These are phyloP conservation scores for Calcarisporium arbuscula DNA, from an alignment of 2,329 filamentous ascomycete genomes.

Conservation along the genomic window DNA sequence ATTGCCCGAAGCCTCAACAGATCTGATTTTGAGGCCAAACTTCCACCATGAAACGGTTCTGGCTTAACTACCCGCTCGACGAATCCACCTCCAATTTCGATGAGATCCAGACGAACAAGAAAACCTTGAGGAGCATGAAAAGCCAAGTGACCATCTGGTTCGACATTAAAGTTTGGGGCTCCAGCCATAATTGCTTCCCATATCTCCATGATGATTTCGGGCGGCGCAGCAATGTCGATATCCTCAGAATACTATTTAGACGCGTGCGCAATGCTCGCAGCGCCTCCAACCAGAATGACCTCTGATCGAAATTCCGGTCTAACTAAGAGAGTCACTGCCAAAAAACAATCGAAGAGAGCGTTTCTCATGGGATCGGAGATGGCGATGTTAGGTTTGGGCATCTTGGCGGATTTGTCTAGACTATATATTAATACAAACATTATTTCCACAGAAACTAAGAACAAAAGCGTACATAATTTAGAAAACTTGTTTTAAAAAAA, in stretches of 20 bases:
- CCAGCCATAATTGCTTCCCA: constrained; percentile 2
- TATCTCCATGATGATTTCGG: constrained; percentile 1
- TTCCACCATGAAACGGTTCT: constrained; percentile 5
- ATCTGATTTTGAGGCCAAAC: constrained; percentile 6
- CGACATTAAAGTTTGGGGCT: constrained; percentile 5
- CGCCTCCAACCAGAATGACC: constrained; percentile 8
- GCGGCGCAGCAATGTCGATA: constrained; percentile 8
- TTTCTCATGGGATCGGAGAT: constrained; percentile 1
- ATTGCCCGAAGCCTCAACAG: constrained; percentile 6
- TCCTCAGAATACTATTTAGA: constrained; percentile 8
- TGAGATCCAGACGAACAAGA: constrained; percentile 7
- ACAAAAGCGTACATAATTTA: no score
- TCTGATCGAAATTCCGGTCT: constrained; percentile 4
- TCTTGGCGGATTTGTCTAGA: no score
- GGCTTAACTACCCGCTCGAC: constrained; percentile 3
- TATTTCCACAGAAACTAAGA: no score
- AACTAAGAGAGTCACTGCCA: constrained; percentile 6
- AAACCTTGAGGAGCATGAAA: constrained; percentile 8
- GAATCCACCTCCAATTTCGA: constrained; percentile 6
- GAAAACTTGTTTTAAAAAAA: no score
- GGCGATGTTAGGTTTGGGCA: no score
- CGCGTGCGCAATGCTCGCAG: constrained; percentile 7
- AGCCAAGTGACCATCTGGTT: constrained; percentile 8
- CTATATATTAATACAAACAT: no score
- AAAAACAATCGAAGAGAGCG: constrained; percentile 4